phyloP scores from a whole-genome alignment of 495 filamentous ascomycete species.

The Podospora australis region DNA sequence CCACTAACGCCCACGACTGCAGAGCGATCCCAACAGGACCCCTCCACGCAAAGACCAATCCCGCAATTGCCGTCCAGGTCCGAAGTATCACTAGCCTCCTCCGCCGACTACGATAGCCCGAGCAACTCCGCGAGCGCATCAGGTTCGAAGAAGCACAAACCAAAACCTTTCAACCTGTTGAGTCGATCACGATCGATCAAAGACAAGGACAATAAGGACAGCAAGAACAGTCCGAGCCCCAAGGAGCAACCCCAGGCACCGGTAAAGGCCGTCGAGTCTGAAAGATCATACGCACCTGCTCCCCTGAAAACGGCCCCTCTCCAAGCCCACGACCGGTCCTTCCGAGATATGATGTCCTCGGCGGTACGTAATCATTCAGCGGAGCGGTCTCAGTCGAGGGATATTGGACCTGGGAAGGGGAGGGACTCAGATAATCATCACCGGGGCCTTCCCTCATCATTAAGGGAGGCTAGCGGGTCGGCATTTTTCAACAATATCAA shows the following conservation, averaged over 20 bases:
- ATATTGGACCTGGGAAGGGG: slow-evolving; percentile 32
- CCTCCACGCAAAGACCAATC: slow-evolving; percentile 28
- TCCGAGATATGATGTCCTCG: slow-evolving; percentile 58
- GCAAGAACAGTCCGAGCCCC: slow-evolving; percentile 35
- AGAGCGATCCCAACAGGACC: slow-evolving; percentile 38
- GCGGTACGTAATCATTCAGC: slow-evolving; percentile 54
- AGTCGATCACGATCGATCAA: slow-evolving; percentile 64
- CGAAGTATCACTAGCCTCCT: slow-evolving; percentile 37
- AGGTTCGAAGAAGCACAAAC: slow-evolving; percentile 39
- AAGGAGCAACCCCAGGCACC: slow-evolving; percentile 27
- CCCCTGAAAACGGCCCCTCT: slow-evolving; percentile 49
- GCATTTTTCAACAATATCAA: slow-evolving; percentile 68
- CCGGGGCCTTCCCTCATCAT: slow-evolving; percentile 38
- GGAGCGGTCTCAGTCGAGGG: slow-evolving; percentile 47
- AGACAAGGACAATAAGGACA: slow-evolving; percentile 39
- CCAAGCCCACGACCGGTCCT: slow-evolving; percentile 54
- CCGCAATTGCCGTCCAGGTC: slow-evolving; percentile 35
- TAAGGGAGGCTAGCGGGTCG: slow-evolving; percentile 59
- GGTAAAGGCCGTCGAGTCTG: slow-evolving; percentile 33
- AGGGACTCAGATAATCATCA: slow-evolving; percentile 38
- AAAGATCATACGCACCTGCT: slow-evolving; percentile 28
- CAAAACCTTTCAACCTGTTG: slow-evolving; percentile 54
- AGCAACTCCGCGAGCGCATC: slow-evolving; percentile 11
- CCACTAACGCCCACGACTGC: slow-evolving; percentile 12
- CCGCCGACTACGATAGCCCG: slow-evolving; percentile 32